Conservation (phyloP, 257 asterid genomes). For the Verbascum thapsus region DNA sequence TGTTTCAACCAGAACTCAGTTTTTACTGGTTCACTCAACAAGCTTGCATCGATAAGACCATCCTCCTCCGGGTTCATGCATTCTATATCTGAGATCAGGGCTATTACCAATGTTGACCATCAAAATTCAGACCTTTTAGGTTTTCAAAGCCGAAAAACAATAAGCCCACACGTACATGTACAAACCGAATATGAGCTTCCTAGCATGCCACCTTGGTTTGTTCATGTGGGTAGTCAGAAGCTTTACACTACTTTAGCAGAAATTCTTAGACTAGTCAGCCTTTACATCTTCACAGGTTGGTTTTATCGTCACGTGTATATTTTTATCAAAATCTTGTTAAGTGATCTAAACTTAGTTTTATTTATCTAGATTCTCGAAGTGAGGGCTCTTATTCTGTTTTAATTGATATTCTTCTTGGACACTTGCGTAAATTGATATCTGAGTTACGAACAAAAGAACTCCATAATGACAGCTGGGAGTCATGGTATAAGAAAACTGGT, state of each 20-base stretch:
- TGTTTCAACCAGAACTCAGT: slow-evolving; percentile 89
- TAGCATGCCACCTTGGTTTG: slow-evolving; percentile 95
- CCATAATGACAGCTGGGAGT: slow-evolving; percentile 74
- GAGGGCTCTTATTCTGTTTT: slow-evolving; percentile 70
- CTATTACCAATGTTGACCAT: slow-evolving; percentile 34
- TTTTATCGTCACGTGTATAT: slow-evolving; percentile 26
- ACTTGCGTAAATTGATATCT: slow-evolving; percentile 67
- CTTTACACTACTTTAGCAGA: slow-evolving; percentile 79
- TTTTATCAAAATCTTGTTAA: slow-evolving; percentile 24
- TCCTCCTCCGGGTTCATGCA: slow-evolving; percentile 76
- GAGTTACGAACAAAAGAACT: slow-evolving; percentile 70
- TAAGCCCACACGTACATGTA: slow-evolving; percentile 38
- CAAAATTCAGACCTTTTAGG: slow-evolving; percentile 41
- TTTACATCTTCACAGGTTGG: slow-evolving; percentile 72
- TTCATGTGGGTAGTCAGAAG: slow-evolving; percentile 64
- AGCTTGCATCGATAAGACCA: slow-evolving; percentile 55
- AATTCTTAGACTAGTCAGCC: slow-evolving; percentile 78
- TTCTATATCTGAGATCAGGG: slow-evolving; percentile 82
- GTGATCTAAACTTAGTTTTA: slow-evolving; percentile 29
- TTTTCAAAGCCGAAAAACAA: slow-evolving; percentile 42
- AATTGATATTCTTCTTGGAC: slow-evolving; percentile 74
- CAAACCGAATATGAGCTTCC: slow-evolving; percentile 64
- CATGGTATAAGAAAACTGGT: slow-evolving; percentile 74
- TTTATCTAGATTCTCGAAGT: slow-evolving; percentile 57
- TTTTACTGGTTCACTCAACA: slow-evolving; percentile 84